Conservation (phyloP, 345 rosid genomes). For the Zanthoxylum bungeanum region DNA sequence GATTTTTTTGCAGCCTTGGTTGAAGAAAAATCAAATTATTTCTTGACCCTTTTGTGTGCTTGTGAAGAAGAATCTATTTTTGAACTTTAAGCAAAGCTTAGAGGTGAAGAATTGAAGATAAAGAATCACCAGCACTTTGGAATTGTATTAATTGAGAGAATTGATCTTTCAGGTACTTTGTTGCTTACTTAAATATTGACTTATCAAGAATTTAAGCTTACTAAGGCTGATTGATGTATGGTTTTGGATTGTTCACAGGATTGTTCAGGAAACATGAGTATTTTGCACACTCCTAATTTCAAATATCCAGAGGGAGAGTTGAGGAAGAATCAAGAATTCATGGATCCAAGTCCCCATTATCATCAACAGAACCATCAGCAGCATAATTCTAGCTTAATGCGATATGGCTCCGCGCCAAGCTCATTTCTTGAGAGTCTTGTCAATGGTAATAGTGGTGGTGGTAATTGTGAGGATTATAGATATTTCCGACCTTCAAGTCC, state of each 20-base stretch:
- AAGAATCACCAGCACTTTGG: constrained; percentile 9
- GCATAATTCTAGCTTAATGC: constrained; percentile 28
- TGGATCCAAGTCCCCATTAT: constrained; percentile 29
- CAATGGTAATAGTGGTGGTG: constrained; percentile 13
- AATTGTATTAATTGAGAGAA: not conserved
- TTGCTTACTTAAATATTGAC: not conserved
- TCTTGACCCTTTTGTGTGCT: not conserved
- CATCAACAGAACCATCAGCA: constrained; percentile 22
- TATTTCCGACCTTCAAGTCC: constrained; percentile 39
- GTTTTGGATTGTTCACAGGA: constrained; percentile 14
- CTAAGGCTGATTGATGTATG: not conserved
- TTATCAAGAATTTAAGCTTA: not conserved
- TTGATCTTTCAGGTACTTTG: constrained; percentile 11
- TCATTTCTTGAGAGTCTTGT: constrained; percentile 35
- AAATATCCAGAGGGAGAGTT: constrained; percentile 35
- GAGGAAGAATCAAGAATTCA: constrained; percentile 34
- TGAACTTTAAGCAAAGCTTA: not conserved
- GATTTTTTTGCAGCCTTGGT: constrained; percentile 1
- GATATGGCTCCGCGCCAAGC: constrained; percentile 46
- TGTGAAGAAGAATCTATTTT: not conserved
- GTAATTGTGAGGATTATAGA: constrained; percentile 26
- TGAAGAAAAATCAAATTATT: not conserved
- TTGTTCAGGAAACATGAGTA: constrained; percentile 34
- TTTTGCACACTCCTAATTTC: constrained; percentile 32
- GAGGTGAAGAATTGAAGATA: constrained; percentile 3